Evolutionary conservation across 352 stramenopile species (phyloP), one percentile per base, ranked within the genome.

Genomic region (Globisporangium spinosum): DNA sequence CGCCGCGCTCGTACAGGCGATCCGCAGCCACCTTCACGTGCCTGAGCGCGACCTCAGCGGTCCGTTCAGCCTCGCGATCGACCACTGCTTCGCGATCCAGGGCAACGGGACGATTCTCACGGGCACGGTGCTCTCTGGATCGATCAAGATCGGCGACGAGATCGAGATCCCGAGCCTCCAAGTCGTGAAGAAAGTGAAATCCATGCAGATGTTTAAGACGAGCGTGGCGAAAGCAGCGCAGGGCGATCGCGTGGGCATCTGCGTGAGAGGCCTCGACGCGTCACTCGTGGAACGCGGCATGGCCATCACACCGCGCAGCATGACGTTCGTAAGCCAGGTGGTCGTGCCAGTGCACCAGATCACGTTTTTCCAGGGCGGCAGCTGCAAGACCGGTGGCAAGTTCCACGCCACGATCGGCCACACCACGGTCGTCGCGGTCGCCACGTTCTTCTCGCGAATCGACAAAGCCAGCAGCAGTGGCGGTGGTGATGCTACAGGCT

Each of bases 21-120:
- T 93, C 4, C 72, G 63, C 0, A 34, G 22, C 15, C 67, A 74
- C 53, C 70, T 95, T 25, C 49, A 78, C 6, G 56, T 72, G 9
- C 87, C 83, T 8, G 47, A 64, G 58, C 79, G 87, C 32, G 75
- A 90, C 57, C 53, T 38, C 0, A 70, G 72, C 22, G 83, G 80
- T n/a, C 73, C 82, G 29, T 96, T 99, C 61, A 95, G 94, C 68
- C 97, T 98, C 68, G 85, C 90, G 40, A 94, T 99, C 64, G 97
- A 99, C 79, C 98, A 99, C 74, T 99, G 97, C 75, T 99, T 99
- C 73, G 80, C 89, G 25, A 94, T 99, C 54, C 95, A 96, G 55
- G 98, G 98, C 12, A 96, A 99, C 71, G 97, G 98, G 25, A 99
- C 98, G 17, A 96, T 99, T 29, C 73, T 99, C 54, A 99, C 98